Evolutionary conservation across 495 filamentous ascomycete species (phyloP).

Genomic region (Trichodelitschia bisporula): DNA sequence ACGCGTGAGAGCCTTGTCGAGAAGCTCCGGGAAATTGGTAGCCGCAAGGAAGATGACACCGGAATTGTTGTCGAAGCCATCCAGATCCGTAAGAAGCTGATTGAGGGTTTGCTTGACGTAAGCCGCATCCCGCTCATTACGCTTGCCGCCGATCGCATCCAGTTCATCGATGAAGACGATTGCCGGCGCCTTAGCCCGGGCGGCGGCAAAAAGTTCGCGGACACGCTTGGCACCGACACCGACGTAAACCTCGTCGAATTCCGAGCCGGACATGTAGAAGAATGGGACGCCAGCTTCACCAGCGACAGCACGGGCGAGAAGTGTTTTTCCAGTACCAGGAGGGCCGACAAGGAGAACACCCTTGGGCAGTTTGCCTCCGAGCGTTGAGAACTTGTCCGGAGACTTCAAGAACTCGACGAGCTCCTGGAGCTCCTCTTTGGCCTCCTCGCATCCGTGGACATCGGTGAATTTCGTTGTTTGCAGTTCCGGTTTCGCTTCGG

Average conservation of each 20-base stretch:
- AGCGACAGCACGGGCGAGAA: slow-evolving; percentile 84
- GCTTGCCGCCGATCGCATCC: slow-evolving; percentile 84
- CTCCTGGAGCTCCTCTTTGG: slow-evolving; percentile 93
- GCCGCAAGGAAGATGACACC: slow-evolving; percentile 88
- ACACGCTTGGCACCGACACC: slow-evolving; percentile 96
- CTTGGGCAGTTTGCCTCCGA: slow-evolving; percentile 90
- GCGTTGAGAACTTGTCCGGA: slow-evolving; percentile 68
- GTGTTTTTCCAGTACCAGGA: slow-evolving; percentile 94
- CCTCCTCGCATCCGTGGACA: slow-evolving; percentile 93
- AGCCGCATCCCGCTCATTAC: slow-evolving; percentile 81
- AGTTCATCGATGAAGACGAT: slow-evolving; percentile 98
- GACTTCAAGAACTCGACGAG: slow-evolving; percentile 88
- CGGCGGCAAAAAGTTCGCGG: slow-evolving; percentile 75
- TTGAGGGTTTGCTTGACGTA: slow-evolving; percentile 95
- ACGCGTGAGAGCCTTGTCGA: slow-evolving; percentile 85
- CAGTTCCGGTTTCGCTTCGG: slow-evolving; percentile 70
- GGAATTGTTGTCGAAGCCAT: slow-evolving; percentile 83
- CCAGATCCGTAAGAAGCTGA: slow-evolving; percentile 91
- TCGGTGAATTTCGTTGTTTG: slow-evolving; percentile 82
- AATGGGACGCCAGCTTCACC: slow-evolving; percentile 95
- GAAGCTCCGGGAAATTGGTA: slow-evolving; percentile 81
- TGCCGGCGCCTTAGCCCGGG: slow-evolving; percentile 70
- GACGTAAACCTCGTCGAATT: slow-evolving; percentile 97
- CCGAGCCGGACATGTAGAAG: slow-evolving; percentile 98
- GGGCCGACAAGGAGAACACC: slow-evolving; percentile 88